These are phyloP conservation scores for Pezicula radicicola DNA, from an alignment of 2,329 filamentous ascomycete species.

Conservation along the genomic window DNA sequence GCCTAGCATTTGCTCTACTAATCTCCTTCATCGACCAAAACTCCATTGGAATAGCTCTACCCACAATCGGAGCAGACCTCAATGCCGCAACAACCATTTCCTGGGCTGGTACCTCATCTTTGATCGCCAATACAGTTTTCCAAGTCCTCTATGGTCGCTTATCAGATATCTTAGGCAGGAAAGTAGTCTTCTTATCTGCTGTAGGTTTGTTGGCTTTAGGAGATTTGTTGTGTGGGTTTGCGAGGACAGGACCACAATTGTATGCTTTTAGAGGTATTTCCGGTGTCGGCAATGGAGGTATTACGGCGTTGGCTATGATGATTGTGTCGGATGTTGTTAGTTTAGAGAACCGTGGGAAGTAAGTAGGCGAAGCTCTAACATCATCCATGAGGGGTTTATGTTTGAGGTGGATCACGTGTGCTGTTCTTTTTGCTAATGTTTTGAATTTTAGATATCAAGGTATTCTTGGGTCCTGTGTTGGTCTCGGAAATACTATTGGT, in stretches of 20 bases:
- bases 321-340: constrained; percentile 59
- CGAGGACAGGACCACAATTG: constrained; percentile 52
- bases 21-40: constrained; percentile 44
- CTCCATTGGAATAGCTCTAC: constrained; percentile 38
- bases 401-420: background rate
- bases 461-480: constrained; percentile 37
- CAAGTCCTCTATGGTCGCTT: constrained; percentile 62
- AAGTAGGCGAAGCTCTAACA: constrained; percentile 8
- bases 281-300: constrained; percentile 60
- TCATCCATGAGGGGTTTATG: background rate
- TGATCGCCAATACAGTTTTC: constrained; percentile 59
- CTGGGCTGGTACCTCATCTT: constrained; percentile 50
- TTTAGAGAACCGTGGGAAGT: constrained; percentile 55
- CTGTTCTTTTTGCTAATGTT: constrained; percentile 2
- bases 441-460: constrained; percentile 33
- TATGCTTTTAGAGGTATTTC: constrained; percentile 59
- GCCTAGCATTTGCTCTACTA: constrained; percentile 49
- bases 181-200: constrained; percentile 52
- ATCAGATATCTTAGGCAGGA: constrained; percentile 60
- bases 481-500: constrained; percentile 38
- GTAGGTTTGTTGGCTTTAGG: constrained; percentile 50
- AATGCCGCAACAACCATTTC: constrained; percentile 46
- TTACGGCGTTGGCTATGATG: constrained; percentile 57
- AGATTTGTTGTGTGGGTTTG: constrained; percentile 57
- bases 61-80: constrained; percentile 46